Conservation (phyloP, 495 filamentous ascomycete species). For the Penicillium macrosclerotiorum region DNA sequence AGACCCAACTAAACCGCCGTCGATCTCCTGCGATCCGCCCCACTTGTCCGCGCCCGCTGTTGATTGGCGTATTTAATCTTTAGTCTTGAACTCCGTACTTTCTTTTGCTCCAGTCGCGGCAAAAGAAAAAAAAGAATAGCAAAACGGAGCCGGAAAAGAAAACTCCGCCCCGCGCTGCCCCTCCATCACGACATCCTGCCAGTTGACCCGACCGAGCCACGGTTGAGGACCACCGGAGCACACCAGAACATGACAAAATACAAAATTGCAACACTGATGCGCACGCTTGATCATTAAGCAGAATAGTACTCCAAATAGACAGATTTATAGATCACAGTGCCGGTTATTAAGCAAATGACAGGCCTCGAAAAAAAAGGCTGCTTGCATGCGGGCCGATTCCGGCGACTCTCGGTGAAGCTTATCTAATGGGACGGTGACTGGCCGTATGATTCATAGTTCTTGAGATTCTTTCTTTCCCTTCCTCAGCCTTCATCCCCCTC, state of each 20-base stretch:
- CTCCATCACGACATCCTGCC: conserved; percentile 9
- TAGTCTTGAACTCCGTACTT: not conserved
- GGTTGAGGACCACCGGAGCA: not conserved
- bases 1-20: no score
- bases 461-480: not conserved
- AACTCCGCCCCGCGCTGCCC: conserved; percentile 17
- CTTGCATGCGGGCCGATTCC: conserved; percentile 22
- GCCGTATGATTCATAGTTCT: conserved; percentile 9
- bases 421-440: conserved; percentile 17
- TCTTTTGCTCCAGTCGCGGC: not conserved
- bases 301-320: not conserved
- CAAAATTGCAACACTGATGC: no score
- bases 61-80: not conserved
- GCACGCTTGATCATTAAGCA: not conserved
- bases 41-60: not conserved
- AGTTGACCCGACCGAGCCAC: conserved; percentile 7
- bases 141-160: conserved; percentile 22
- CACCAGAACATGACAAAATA: not conserved
- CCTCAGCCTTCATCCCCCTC: not conserved
- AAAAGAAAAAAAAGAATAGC: conserved; percentile 1
- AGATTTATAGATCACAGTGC: not conserved
- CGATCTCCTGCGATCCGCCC: no score
- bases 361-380: no score
- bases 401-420: conserved; percentile 22
- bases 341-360: no score